Conservation (phyloP, 306 rosid genomes). For the Quercus bicolor region DNA sequence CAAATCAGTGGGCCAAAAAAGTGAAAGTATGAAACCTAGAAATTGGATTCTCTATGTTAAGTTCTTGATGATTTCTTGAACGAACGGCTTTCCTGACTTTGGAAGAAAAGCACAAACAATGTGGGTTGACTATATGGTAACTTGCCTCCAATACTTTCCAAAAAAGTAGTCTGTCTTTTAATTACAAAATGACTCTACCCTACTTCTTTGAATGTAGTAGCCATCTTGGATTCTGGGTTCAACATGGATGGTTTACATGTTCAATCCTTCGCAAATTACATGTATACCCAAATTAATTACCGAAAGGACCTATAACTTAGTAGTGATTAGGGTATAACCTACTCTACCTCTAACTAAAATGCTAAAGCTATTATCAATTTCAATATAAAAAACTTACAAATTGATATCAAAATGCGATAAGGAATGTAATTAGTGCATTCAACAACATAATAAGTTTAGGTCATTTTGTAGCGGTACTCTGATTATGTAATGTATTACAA, state of each 20-base stretch:
- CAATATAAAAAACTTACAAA: too few relatives aligned
- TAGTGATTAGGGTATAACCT: background rate
- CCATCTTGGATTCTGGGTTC: background rate
- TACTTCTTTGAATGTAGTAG: background rate
- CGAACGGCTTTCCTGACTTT: background rate
- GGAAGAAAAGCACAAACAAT: background rate
- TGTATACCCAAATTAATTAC: background rate
- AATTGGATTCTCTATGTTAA: background rate
- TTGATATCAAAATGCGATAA: too few relatives aligned
- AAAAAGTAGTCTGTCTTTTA: background rate
- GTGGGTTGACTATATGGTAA: background rate
- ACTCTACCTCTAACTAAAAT: too few relatives aligned
- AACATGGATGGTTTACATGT: conserved; percentile 7
- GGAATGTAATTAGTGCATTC: too few relatives aligned
- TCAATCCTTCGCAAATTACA: too few relatives aligned
- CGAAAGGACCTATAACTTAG: background rate
- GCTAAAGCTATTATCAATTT: too few relatives aligned
- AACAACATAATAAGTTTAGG: too few relatives aligned
- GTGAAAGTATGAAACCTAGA: background rate
- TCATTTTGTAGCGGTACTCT: too few relatives aligned
- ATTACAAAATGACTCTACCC: background rate
- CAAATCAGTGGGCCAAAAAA: background rate
- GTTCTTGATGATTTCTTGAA: background rate
- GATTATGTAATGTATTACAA: too few relatives aligned
- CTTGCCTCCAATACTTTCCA: background rate